Conservation (phyloP, 2,329 filamentous ascomycete genomes). For the Talaromyces sp. region DNA sequence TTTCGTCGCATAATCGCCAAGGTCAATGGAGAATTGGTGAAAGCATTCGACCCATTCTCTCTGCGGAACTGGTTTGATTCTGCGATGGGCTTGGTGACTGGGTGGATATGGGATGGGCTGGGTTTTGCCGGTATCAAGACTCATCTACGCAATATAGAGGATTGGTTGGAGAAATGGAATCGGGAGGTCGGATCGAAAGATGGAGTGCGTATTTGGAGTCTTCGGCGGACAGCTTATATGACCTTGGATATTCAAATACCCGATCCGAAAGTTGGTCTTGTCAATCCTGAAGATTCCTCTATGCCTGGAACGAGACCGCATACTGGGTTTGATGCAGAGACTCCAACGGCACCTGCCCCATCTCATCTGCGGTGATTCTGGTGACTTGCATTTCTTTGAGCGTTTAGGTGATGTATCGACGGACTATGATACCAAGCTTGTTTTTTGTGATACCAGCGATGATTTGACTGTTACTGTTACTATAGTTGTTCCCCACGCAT, state of each 20-base stretch:
- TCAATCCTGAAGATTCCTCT: conserved; percentile 37
- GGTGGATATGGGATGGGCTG: conserved; percentile 92
- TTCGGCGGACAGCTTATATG: conserved; percentile 84
- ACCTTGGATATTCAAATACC: conserved; percentile 54
- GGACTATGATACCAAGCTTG: conserved; percentile 13
- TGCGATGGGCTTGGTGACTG: conserved; percentile 74
- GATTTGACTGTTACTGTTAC: background rate
- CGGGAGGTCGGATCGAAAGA: conserved; percentile 55
- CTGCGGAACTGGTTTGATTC: conserved; percentile 76
- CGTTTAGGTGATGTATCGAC: conserved; percentile 11
- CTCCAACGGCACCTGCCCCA: background rate
- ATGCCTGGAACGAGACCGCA: conserved; percentile 34
- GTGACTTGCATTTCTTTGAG: conserved; percentile 8
- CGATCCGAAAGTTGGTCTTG: conserved; percentile 48
- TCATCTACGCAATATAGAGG: conserved; percentile 66
- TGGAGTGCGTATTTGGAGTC: conserved; percentile 69
- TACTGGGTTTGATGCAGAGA: conserved; percentile 25
- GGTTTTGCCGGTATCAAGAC: conserved; percentile 73
- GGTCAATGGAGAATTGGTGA: conserved; percentile 72
- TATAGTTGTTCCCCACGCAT: too few relatives aligned
- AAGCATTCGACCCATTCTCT: conserved; percentile 76
- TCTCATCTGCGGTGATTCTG: conserved; percentile 8
- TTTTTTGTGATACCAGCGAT: conserved; percentile 12
- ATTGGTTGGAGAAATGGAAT: conserved; percentile 87
- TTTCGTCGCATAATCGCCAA: conserved; percentile 79